Base-by-base conservation (phyloP, 768 basidiomycete species). In the Hericium alpestre region DNA sequence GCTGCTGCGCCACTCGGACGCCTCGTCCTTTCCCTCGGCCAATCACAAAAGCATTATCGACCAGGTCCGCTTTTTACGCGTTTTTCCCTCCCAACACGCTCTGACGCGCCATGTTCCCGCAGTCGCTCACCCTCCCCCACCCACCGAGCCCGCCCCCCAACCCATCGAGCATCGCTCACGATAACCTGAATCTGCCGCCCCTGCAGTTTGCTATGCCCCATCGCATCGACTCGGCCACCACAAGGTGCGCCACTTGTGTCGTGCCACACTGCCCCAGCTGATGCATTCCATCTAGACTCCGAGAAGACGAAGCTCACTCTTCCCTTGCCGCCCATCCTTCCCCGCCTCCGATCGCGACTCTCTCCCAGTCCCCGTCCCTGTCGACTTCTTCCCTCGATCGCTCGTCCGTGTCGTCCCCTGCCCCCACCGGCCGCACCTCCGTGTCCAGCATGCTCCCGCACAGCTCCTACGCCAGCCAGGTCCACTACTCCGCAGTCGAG, bases 371-470 rank as follows among this genome's bases (percentile, higher is more conserved):
- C 0, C 82, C 84, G 41, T 79, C 82, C 6, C 71, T 80, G 38
- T 83, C 80, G 10, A 75, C 78, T 38, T 80, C 80, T 47, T 81
- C 81, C 0, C 71, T 79, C 38, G 82, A 83, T 72, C 78, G 81
- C 64, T 79, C 80, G 48, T 77, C 79, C 38, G 76, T 79, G 48
- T 76, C 76, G n/a, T 80, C 82, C 1, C 81, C 85, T 7, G 79
- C 81, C 22, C 71, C 59, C 65, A 77, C 55, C 72, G 79, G 69
- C 61, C 59, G 63, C 69, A 74, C 59, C 71, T 73, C 59, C 70
- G 66, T 53, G 65, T 60, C 67, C 68, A 41, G 64, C 56, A 53
- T 71, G 70, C 62, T 65, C 73, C 58, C 74, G 76, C 64, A 71
- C 38, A 70, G 73, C 67, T 71, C 72, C 59, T 59, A 73, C 25